Evolutionary conservation across 129 eudicot genomes (phyloP).

Genomic region (Centella asiatica): DNA sequence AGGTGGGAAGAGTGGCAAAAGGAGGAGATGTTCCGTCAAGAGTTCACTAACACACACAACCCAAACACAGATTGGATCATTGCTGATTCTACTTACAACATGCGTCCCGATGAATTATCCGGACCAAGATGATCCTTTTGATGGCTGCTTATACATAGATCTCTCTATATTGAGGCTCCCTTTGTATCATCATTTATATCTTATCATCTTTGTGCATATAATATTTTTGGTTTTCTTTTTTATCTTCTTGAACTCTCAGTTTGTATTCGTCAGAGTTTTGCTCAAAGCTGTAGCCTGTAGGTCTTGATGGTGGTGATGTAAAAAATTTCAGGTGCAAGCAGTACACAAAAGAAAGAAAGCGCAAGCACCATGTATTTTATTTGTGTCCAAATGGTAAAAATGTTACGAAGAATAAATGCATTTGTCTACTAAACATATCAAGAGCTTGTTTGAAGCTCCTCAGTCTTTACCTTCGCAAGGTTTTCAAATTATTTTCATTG

Average conservation of each 20-base stretch:
- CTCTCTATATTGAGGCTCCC: background rate
- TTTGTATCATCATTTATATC: background rate
- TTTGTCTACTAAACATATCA: background rate
- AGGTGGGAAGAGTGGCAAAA: conserved; percentile 67
- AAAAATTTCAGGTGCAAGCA: background rate
- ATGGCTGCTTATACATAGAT: conserved; percentile 4
- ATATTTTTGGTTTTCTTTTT: conserved; percentile 4
- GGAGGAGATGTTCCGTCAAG: conserved; percentile 47
- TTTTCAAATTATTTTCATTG: too few species aligned
- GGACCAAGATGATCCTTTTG: conserved; percentile 44
- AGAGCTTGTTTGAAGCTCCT: too few species aligned
- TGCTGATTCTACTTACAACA: conserved; percentile 40
- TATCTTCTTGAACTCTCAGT: background rate
- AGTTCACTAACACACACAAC: conserved; percentile 26
- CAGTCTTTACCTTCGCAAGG: too few species aligned
- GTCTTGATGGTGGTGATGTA: background rate
- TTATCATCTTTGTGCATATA: conserved; percentile 27
- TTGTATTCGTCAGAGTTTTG: conserved; percentile 14
- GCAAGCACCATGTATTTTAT: conserved; percentile 1
- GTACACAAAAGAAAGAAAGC: too few species aligned
- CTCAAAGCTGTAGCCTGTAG: conserved; percentile 1
- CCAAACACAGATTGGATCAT: conserved; percentile 38
- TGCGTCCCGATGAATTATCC: conserved; percentile 51
- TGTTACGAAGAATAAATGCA: background rate
- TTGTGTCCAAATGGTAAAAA: background rate